Evolutionary conservation across 2,329 filamentous ascomycete genomes (phyloP).

Genomic region (Coniochaeta sp.): DNA sequence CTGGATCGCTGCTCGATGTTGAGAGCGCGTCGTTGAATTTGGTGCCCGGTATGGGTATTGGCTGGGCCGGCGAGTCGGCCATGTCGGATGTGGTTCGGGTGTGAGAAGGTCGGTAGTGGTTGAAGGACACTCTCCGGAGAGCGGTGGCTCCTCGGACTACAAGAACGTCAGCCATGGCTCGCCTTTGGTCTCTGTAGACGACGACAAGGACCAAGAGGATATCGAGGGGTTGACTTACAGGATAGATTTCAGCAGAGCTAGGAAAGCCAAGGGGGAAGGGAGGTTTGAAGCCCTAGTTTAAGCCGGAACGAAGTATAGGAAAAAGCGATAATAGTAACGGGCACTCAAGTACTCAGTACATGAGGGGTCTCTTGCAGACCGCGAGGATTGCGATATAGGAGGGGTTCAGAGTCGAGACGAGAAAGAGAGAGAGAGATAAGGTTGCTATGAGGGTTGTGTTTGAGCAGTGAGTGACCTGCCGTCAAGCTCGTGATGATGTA

Average conservation of each 20-base stretch:
- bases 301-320: too few species aligned
- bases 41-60: conserved; percentile 25
- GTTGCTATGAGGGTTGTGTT: background rate
- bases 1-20: conserved; percentile 26
- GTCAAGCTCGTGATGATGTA: background rate
- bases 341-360: background rate
- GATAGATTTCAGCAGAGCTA: background rate
- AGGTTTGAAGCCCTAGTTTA: background rate
- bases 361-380: background rate
- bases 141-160: background rate
- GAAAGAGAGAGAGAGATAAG: background rate
- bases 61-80: conserved; percentile 27
- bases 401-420: background rate
- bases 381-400: background rate
- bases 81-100: conserved; percentile 32
- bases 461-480: background rate
- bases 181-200: background rate
- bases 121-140: background rate
- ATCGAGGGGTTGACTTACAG: background rate
- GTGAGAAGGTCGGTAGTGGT: conserved; percentile 13
- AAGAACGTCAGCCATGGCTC: background rate
- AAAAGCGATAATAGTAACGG: background rate
- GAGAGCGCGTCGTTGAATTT: conserved; percentile 30
- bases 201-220: background rate
- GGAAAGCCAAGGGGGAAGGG: background rate